Evolutionary conservation across 2,329 filamentous ascomycete species (phyloP), one percentile per base, ranked within the genome.

Genomic region (Epichloe gansuensis): DNA sequence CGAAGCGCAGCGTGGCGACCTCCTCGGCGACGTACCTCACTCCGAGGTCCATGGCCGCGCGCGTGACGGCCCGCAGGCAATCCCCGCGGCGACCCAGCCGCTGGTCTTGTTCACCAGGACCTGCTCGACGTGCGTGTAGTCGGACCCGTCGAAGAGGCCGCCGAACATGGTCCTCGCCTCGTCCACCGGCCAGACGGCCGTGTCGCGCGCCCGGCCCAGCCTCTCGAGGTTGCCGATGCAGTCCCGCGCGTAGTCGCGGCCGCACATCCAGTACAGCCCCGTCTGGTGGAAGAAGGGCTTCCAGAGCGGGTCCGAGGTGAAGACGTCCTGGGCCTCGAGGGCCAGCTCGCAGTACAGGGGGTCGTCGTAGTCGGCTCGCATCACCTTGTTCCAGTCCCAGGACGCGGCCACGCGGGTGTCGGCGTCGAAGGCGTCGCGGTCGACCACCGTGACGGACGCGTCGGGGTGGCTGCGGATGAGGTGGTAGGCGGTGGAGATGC

Each of bases 331-430:
- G 0, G 84, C 80, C 66, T 87, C 82, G 31, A 86, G 72, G 0
- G 78, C 84, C 21, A 88, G 72, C 48, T 75, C 66, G 64, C 78
- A 81, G 69, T 88, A 87, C 15, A 81, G 65, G 1, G 78, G 67
- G 59, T 84, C 80, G 52, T 78, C 73, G 67, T 87, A 87, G 64
- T 87, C 83, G 47, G 82, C 80, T 53, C 83, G 80, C 15, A 87
- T 75, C 31, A 85, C 81, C 65, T 86, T 87, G 70, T 85, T 87
- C 76, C 82, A 82, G 67, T 88, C 84, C 72, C 80, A 84, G 0
- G 84, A 86, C 0, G 84, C 84, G 35, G 82, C 83, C 25, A 74
- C 68, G 3, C 70, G 68, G 50, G 62, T 66, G 0, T 71, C 67
- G 1, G 75, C 75, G 25, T 78, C 74, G 46, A 68, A 73, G 2